Conservation (phyloP, 176 grass and related monocot genomes). For the Sorghum bicolor region Sorghum_bicolor_NCBIv3 NC_012870.2:68077001-68077500, state of each 20-base stretch:
- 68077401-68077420: neutral
- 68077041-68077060: constrained; percentile 21
- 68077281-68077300: constrained; percentile 5
- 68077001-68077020: neutral
- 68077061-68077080: neutral
- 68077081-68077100: neutral
- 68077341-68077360: neutral
- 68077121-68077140: neutral
- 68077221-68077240: constrained; percentile 2
- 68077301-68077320: constrained; percentile 21
- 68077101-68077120: neutral
- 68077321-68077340: constrained; percentile 3
- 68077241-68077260: neutral
- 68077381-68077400: neutral
- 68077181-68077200: neutral
- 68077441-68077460: constrained; percentile 1
- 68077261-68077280: neutral
- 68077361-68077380: neutral
- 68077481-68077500: neutral
- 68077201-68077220: constrained; percentile 4
- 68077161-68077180: neutral
- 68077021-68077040: constrained; percentile 5
- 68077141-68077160: neutral
- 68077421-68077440: constrained; percentile 4
- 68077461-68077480: neutral